Base-by-base conservation (phyloP, 805 yeast genomes). In the Maudiozyma bulderi region DNA sequence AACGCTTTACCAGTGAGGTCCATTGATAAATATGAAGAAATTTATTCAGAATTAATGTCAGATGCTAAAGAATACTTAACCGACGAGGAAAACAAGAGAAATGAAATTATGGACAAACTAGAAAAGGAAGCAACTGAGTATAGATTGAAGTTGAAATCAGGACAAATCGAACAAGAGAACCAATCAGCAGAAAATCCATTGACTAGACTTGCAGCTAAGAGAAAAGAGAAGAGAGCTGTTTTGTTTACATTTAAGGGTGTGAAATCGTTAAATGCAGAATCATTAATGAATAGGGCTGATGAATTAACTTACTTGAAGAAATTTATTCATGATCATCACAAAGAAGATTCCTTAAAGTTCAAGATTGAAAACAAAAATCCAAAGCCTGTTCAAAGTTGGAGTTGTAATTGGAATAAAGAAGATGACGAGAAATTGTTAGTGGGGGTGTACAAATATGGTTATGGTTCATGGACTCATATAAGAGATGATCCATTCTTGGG, bases 401-500 rank as follows among this genome's bases (percentile, higher is more conserved):
- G 78, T 47, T 86, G 95, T 58, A 81, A 80, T 31, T 93, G 99
- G 99, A 73, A 73, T 3, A 73, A 75, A 11, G 78, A 74, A 33
- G 95, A 93, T 62, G 99, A 93, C 65, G 85, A 89, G 46, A 85
- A 81, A 80, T 73, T 93, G 47, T 66, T 93, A 52, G 78, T 86
- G 35, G 99, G 99, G 54, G 85, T 91, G 26, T 76, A 78, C 60
- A 89, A 87, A 67, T 90, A 90, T 67, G 99, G 99, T 0, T 90
- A 88, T 65, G 98, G 98, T 14, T 82, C 96, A 1, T 93, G 99
- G 99, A 64, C 76, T 3, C 90, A 86, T 60, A 90, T 93, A 43
- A 75, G 99, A 61, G 99, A 93, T 68, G 99, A 93, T 68, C 98
- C 99, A 1, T 76, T 87, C 47, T 73, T 93, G 50, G 90, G 89